Evolutionary conservation across 75 land plant genomes (phyloP).

Genomic region (Sequoia sempervirens): DNA sequence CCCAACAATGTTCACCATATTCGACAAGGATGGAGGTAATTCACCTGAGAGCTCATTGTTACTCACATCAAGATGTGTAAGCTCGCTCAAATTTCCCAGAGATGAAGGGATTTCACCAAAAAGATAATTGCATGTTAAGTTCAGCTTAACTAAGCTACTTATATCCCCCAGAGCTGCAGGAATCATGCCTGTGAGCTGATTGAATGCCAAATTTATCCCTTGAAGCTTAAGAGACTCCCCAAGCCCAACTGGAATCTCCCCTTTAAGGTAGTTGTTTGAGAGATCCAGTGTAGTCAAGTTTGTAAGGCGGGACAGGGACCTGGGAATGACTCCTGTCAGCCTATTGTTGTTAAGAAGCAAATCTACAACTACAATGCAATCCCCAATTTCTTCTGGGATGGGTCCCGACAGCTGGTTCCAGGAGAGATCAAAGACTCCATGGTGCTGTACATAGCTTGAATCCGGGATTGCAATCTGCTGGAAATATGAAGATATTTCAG

Average conservation of each 20-base stretch:
- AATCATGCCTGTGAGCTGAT: conserved; percentile 29
- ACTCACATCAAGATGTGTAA: conserved; percentile 46
- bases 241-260: conserved; percentile 37
- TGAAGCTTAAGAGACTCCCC: conserved; percentile 30
- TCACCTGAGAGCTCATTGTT: conserved; percentile 41
- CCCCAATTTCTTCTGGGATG: conserved; percentile 50
- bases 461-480: conserved; percentile 26
- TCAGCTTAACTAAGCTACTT: conserved; percentile 45
- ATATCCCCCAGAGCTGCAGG: conserved; percentile 45
- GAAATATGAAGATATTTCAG: conserved; percentile 15
- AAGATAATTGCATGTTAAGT: conserved; percentile 45
- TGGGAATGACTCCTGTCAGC: conserved; percentile 35
- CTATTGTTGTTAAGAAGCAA: conserved; percentile 29
- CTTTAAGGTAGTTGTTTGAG: conserved; percentile 33
- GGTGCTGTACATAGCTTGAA: conserved; percentile 37
- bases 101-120: conserved; percentile 32
- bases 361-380: conserved; percentile 57
- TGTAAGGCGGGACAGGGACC: conserved; percentile 18
- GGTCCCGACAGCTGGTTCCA: conserved; percentile 35
- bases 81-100: conserved; percentile 31
- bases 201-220: conserved; percentile 35
- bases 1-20: conserved; percentile 43
- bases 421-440: conserved; percentile 33
- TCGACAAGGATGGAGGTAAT: conserved; percentile 36
- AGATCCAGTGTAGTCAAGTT: conserved; percentile 38